Conservation (phyloP, 108 stramenopile species). For the Skeletonema grethae region DNA sequence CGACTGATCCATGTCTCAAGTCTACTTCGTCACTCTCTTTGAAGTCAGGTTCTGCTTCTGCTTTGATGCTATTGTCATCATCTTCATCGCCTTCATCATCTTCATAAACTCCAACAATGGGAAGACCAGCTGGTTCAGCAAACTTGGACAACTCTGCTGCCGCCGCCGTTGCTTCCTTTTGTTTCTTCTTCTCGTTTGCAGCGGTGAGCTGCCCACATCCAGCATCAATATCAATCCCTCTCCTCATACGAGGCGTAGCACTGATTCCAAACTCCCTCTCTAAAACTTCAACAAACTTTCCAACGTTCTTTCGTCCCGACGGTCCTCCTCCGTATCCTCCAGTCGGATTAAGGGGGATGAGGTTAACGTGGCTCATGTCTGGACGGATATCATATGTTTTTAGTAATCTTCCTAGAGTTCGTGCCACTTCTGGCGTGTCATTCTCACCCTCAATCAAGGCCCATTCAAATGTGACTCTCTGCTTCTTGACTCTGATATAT, state of each 20-base stretch:
- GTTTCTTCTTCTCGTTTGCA: conserved; percentile 62
- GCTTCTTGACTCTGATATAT: conserved; percentile 74
- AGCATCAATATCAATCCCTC: conserved; percentile 98
- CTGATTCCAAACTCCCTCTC: conserved; percentile 68
- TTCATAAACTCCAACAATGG: conserved; percentile 54
- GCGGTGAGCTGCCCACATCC: conserved; percentile 96
- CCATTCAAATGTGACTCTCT: conserved; percentile 95
- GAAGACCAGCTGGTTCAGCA: conserved; percentile 15
- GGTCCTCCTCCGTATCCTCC: conserved; percentile 79
- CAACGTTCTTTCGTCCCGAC: conserved; percentile 54
- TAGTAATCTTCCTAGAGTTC: conserved; percentile 67
- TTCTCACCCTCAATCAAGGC: conserved; percentile 93
- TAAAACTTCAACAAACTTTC: conserved; percentile 72
- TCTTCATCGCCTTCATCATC: conserved; percentile 26
- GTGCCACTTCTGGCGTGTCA: conserved; percentile 81
- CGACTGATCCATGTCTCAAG: conserved; percentile 18
- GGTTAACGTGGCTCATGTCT: conserved; percentile 92
- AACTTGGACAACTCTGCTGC: conserved; percentile 6
- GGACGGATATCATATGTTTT: conserved; percentile 52
- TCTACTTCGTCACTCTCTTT: background rate
- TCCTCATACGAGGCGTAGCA: conserved; percentile 87
- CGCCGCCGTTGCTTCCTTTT: conserved; percentile 27
- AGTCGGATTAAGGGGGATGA: conserved; percentile 97
- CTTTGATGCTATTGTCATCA: conserved; percentile 7
- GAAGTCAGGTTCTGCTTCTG: background rate